Base-by-base conservation (phyloP, 2,329 filamentous ascomycete genomes). In the Escovopsis weberi region DNA sequence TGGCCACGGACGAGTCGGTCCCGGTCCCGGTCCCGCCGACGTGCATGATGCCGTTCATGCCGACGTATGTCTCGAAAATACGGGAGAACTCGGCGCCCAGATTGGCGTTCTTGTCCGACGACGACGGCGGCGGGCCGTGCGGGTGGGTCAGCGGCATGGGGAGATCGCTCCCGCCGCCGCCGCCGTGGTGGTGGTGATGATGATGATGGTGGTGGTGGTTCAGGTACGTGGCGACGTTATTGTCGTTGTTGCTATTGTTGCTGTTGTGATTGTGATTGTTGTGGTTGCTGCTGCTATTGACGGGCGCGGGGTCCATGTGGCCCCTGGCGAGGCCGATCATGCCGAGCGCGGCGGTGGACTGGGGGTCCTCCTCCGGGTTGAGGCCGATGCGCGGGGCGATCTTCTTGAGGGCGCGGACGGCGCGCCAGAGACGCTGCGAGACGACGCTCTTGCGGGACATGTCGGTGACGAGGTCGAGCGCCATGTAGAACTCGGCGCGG, bases 401-500 rank as follows among this genome's bases (percentile, higher is more conserved):
- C 46, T 83, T 76, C 51, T 83, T 84, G 33, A 88, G 69, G 0
- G 78, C 75, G 37, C 72, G 70, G 41, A 86, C 77, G 0, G 79
- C 85, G 48, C 74, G 73, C 83, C 83, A 88, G 2, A 88, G 63
- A 1, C 82, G 70, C 50, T 82, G 78, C 6, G 77, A 81, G 2
- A 86, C 78, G 63, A 75, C 84, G 26, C 77, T 82, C 52, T 80
- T 78, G 28, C 75, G 74, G 4, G 78, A 83, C 43, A 88, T 69
- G 43, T 81, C 79, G 47, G 82, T 80, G 34, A 88, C 75, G 3
- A 88, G 66, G 42, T 85, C 80, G 1, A 88, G 70, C 0, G 80
- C 82, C 69, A 82, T 77, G 62, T 86, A 85, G 55, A 88, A 88
- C 58, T 88, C 83, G 37, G 82, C 75, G 15, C 82, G 72, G 48